Evolutionary conservation across 1,139 yeast species (phyloP), one percentile per base, ranked within the genome.

Genomic region (Candida smagusa): DNA sequence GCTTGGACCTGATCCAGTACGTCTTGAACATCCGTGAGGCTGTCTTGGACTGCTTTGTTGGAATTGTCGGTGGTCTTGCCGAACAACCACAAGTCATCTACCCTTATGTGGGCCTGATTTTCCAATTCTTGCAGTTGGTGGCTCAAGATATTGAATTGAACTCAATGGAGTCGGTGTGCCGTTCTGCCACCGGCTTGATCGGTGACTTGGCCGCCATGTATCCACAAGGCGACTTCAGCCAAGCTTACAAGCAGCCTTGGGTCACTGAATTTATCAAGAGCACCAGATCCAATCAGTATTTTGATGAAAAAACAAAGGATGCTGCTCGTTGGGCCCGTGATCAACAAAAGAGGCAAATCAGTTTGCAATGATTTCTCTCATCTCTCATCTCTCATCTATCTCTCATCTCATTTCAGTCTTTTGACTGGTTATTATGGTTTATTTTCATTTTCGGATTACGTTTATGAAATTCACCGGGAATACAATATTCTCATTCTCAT

Each of bases 321-420:
- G 87, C 96, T 22, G 97, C 97, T 11, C 79, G 90, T 64, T 92
- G 97, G 97, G 97, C 97, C 9, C 79, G 95, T 51, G 96, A 86
- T 52, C 96, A 82, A 63, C 89, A 81, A 58, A 81, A 79, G 65
- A 65, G 72, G 43, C 84, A 79, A 54, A 44, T 65, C 13, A 27
- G 24, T n/a, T 32, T 36, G 28, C 22, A 22, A 16, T 9, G 27
- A 24, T 24, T 6, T 24, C 6, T 24, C 29, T 6, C 13, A 16
- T 16, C 30, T 41, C 39, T 41, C 42, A 42, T 34, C 35, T 41
- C 42, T 19, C 25, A 9, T n/a, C 6, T 11, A 7, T 24, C 19
- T 16, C 19, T 16, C 19, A 16, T 16, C 19, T 16, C 19, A 16
- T 16, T 16, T 16, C 19, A 16, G 19, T 16, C 19, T 16, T 16